These are phyloP conservation scores for Penicillium subrubescens DNA, from an alignment of 495 filamentous ascomycete genomes.

Conservation along the genomic window DNA sequence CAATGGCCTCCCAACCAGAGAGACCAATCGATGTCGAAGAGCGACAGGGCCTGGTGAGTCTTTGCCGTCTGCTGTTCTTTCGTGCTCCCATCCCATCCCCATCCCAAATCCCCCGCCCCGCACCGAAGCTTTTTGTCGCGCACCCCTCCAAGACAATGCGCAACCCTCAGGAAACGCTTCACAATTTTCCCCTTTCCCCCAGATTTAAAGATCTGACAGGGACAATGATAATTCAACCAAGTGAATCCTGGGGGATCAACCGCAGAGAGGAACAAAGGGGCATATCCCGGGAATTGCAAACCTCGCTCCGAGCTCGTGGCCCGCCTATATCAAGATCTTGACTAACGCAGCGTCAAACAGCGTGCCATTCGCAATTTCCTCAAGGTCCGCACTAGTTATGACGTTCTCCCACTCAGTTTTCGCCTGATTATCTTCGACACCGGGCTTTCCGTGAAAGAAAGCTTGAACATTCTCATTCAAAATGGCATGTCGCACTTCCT, in stretches of 20 bases:
- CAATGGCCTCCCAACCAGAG: slow-evolving; percentile 62
- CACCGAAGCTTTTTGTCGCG: slow-evolving; percentile 4
- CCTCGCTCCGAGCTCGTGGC: slow-evolving; percentile 15
- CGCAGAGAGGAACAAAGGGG: background rate
- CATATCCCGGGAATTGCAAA: slow-evolving; percentile 15
- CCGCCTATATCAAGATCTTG: slow-evolving; percentile 28
- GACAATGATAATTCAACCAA: background rate
- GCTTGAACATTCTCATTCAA: slow-evolving; percentile 92
- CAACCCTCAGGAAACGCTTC: background rate
- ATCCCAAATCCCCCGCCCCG: slow-evolving; percentile 5
- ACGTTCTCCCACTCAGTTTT: slow-evolving; percentile 97
- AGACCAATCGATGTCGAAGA: slow-evolving; percentile 87
- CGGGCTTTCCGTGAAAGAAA: slow-evolving; percentile 93
- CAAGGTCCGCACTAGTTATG: slow-evolving; percentile 94
- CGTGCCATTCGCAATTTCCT: slow-evolving; percentile 92
- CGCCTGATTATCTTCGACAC: slow-evolving; percentile 96
- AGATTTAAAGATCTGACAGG: slow-evolving; percentile 14
- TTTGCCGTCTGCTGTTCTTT: slow-evolving; percentile 11
- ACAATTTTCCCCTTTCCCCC: background rate
- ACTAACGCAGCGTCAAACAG: slow-evolving; percentile 52
- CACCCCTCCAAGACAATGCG: background rate
- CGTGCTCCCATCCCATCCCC: slow-evolving; percentile 3
- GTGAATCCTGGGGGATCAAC: background rate
- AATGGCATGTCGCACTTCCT: slow-evolving; percentile 66
- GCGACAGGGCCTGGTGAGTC: slow-evolving; percentile 85